A percentile compares a stretch with the other conserved stretches of the same genome.
These are phyloP conservation scores for Metschnikowia chrysomelidarum DNA, from an alignment of 805 yeast genomes.

Conservation along the genomic window DNA sequence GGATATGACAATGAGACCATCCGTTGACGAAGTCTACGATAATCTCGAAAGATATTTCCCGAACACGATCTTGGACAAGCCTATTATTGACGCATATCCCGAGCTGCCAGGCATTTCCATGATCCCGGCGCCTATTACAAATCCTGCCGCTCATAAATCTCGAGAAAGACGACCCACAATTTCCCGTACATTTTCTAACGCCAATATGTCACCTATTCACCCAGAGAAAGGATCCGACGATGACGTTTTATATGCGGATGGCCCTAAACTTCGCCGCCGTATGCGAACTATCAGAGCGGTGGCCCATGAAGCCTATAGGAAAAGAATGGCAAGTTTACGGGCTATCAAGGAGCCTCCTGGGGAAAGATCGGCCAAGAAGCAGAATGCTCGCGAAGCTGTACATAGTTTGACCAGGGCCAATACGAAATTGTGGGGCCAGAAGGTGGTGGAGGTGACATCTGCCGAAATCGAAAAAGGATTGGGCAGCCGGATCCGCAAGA, in stretches of 20 bases:
- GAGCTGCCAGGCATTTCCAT: conserved; percentile 43
- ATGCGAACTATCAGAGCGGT: conserved; percentile 92
- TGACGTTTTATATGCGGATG: conserved; percentile 37
- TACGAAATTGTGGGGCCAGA: conserved; percentile 98
- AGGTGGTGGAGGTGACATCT: conserved; percentile 85
- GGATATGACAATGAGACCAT: conserved; percentile 85
- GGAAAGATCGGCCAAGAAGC: conserved; percentile 3
- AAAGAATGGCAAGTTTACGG: conserved; percentile 29
- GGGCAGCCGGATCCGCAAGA: conserved; percentile 62
- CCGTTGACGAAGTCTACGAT: conserved; percentile 89
- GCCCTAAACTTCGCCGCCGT: conserved; percentile 50
- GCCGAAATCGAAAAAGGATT: conserved; percentile 60
- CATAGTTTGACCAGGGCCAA: conserved; percentile 57
- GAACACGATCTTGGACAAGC: conserved; percentile 84
- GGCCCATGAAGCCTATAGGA: conserved; percentile 76
- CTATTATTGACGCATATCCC: conserved; percentile 73
- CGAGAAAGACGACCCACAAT: conserved; percentile 23
- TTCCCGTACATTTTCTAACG: conserved; percentile 44
- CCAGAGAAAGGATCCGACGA: conserved; percentile 28
- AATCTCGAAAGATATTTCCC: conserved; percentile 93
- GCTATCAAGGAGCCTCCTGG: conserved; percentile 9
- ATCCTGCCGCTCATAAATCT: conserved; percentile 23
- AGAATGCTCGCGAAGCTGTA: background rate
- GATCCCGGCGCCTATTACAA: conserved; percentile 4
- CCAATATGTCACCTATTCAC: conserved; percentile 36